Base-by-base conservation (phyloP, 108 stramenopile genomes). In the Cyclostephanos invisitatus region DNA sequence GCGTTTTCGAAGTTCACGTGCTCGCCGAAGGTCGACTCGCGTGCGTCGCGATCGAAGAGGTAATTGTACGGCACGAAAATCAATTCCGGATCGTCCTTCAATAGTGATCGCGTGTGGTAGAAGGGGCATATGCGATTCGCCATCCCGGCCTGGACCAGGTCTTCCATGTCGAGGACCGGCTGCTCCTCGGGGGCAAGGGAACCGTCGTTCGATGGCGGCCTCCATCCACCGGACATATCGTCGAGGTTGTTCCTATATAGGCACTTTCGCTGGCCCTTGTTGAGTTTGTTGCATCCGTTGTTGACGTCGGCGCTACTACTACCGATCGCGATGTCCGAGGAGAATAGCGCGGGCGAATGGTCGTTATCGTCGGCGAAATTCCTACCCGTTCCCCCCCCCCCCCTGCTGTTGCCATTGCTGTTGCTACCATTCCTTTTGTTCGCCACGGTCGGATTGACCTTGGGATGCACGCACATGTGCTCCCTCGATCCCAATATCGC, bases 41-140 rank as follows among this genome's bases (percentile, higher is more conserved):
- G 83, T 3, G 93, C 77, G 68, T 85, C 85, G n/a, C 92, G 83
- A 71, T 99, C 98, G 75, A 99, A 92, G 6, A 99, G 81, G 69
- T 99, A 99, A 85, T 99, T 99, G 87, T 99, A 99, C 0, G 99
- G 99, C 62, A 98, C 84, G 48, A 99, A 84, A 32, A 99, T 83
- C 28, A 99, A 69, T 62, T 99, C 98, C 15, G 98, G 93, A 18
- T 54, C 78, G 32, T 86, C 82, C 64, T 85, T 80, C 4, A 91
- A 76, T 44, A 84, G 67, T 11, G 78, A 79, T 42, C 98, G 82
- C 3, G 88, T 90, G 49, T 91, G 92, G 66, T 94, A 99, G 73
- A 97, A 99, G 25, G 99, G 97, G 73, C 99, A 99, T 2, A 97
- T 82, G 55, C 89, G 82, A 38, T 85, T 77, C 38, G 61, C 61